phyloP scores from a whole-genome alignment of 139 green algal genomes.

The Chlorella sp. region DNA sequence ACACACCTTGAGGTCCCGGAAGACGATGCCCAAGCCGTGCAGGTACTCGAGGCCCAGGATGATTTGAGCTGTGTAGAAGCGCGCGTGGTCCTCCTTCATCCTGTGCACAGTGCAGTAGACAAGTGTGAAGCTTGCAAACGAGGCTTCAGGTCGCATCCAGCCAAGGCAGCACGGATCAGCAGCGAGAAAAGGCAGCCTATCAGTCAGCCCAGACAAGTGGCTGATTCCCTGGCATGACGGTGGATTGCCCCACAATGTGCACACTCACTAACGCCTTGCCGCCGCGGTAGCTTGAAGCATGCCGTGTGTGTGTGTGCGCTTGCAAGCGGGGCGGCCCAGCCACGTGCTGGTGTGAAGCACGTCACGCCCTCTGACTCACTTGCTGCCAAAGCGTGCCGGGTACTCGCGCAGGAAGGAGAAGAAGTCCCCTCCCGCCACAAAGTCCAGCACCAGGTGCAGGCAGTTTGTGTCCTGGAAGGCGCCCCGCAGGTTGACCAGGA shows the following conservation, averaged over 20 bases:
- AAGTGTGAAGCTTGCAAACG: no score
- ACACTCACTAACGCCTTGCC: no score
- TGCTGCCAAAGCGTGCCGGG: neutral
- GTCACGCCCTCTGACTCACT: neutral
- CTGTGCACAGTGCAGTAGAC: no score
- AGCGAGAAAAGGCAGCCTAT: no score
- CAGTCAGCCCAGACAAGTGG: no score
- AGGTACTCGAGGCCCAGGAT: conserved; percentile 59
- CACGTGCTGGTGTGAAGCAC: neutral
- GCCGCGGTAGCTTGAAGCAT: no score
- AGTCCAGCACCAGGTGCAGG: conserved; percentile 80
- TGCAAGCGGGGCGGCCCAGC: no score
- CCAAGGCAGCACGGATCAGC: no score
- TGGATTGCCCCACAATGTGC: no score
- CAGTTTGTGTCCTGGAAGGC: conserved; percentile 67
- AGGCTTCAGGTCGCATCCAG: no score
- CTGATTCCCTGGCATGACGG: no score
- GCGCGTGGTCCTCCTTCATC: conserved; percentile 58
- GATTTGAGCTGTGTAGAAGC: conserved; percentile 70
- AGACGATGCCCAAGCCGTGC: conserved; percentile 51
- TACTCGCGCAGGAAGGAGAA: conserved; percentile 54
- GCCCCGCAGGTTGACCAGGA: conserved; percentile 53
- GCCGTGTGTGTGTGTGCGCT: neutral
- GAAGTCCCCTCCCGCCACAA: conserved; percentile 72
- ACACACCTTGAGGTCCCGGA: conserved; percentile 68